Conservation (phyloP, 2,329 filamentous ascomycete genomes). For the Aurifilum marmelostoma region DNA sequence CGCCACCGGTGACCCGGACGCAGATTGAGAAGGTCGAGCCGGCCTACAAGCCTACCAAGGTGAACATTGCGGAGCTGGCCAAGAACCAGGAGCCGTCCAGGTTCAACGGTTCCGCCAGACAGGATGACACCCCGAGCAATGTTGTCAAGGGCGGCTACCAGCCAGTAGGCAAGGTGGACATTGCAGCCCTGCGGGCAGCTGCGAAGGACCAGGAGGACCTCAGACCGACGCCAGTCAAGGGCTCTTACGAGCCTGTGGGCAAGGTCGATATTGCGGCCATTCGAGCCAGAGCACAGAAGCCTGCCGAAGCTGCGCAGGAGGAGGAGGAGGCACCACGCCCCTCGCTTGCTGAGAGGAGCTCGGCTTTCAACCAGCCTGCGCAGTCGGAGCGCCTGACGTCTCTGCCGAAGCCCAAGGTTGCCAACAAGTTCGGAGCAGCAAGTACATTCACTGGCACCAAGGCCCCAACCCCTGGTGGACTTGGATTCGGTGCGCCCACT, state of each 20-base stretch:
- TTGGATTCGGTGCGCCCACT: constrained; percentile 64
- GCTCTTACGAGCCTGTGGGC: constrained; percentile 90
- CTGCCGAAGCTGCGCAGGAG: constrained; percentile 48
- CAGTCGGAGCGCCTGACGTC: constrained; percentile 80
- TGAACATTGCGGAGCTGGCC: constrained; percentile 86
- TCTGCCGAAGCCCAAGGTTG: constrained; percentile 92
- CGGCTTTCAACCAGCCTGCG: constrained; percentile 65
- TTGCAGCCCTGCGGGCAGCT: constrained; percentile 82
- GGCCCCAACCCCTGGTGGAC: constrained; percentile 74
- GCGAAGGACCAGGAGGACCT: constrained; percentile 74
- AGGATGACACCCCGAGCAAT: constrained; percentile 55
- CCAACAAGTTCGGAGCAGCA: constrained; percentile 80
- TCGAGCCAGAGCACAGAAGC: constrained; percentile 77
- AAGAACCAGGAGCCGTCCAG: constrained; percentile 69
- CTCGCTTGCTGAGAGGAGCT: constrained; percentile 74
- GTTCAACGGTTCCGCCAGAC: constrained; percentile 52
- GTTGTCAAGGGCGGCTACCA: constrained; percentile 88
- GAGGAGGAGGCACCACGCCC: constrained; percentile 50
- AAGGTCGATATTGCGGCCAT: constrained; percentile 98
- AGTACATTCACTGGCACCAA: constrained; percentile 85
- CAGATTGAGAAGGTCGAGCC: constrained; percentile 90
- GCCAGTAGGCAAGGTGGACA: constrained; percentile 96
- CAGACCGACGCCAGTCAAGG: constrained; percentile 83
- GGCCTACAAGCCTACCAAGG: constrained; percentile 93
- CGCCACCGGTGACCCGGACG: constrained; percentile 83